These are phyloP conservation scores for Dictyostelium citrinum DNA, from an alignment of 78 protist species.

Conservation along the genomic window DNA sequence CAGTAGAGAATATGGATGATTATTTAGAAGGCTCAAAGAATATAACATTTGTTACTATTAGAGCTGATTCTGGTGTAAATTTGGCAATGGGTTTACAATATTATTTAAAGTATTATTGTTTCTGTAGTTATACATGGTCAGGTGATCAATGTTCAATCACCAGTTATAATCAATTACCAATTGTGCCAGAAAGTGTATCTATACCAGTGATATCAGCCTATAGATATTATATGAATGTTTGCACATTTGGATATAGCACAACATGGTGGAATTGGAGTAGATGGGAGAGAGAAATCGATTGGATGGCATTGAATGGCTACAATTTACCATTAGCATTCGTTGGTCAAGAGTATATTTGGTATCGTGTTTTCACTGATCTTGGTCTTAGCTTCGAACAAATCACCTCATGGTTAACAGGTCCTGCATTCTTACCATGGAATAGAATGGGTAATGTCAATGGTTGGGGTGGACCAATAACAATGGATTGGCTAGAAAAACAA, in stretches of 20 bases:
- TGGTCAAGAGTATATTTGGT: constrained; percentile 91
- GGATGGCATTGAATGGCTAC: constrained; percentile 92
- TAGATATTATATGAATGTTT: constrained; percentile 87
- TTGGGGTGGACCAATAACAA: constrained; percentile 88
- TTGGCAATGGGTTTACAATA: constrained; percentile 42
- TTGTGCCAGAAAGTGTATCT: neutral
- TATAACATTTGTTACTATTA: neutral
- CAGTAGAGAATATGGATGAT: neutral
- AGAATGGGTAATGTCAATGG: constrained; percentile 89
- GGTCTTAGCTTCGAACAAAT: constrained; percentile 75
- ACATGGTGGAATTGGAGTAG: constrained; percentile 84
- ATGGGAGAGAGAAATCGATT: constrained; percentile 90
- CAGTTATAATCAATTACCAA: neutral
- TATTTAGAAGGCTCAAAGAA: neutral
- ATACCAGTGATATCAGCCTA: neutral
- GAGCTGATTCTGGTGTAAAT: constrained; percentile 29
- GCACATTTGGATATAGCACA: constrained; percentile 81
- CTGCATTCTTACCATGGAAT: constrained; percentile 93
- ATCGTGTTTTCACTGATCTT: constrained; percentile 46
- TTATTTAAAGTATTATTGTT: constrained; percentile 40
- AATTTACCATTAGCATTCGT: constrained; percentile 88
- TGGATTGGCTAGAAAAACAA: constrained; percentile 63
- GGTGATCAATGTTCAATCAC: constrained; percentile 34
- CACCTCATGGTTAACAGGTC: constrained; percentile 80
- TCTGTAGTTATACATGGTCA: constrained; percentile 52